These are phyloP conservation scores for Sorghum bicolor DNA, from an alignment of 176 grass and related monocot species.

Conservation along the genomic window Sorghum_bicolor_NCBIv3 NC_012872.2:55863501-55864000, in stretches of 20 bases:
- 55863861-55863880: conserved; percentile 93
- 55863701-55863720: background rate
- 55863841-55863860: conserved; percentile 97
- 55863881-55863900: conserved; percentile 54
- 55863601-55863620: background rate
- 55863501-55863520: background rate
- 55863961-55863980: conserved; percentile 66
- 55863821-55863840: conserved; percentile 85
- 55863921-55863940: background rate
- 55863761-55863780: background rate
- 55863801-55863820: conserved; percentile 61
- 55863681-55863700: background rate
- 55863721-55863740: background rate
- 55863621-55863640: background rate
- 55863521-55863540: background rate
- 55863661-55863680: background rate
- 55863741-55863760: conserved; percentile 7
- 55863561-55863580: background rate
- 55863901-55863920: conserved; percentile 10
- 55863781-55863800: conserved; percentile 12
- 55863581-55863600: background rate
- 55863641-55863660: background rate
- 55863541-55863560: background rate
- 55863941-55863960: background rate
- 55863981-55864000: conserved; percentile 87